Base-by-base conservation (phyloP, 352 stramenopile genomes). In the Albugo laibachii region DNA sequence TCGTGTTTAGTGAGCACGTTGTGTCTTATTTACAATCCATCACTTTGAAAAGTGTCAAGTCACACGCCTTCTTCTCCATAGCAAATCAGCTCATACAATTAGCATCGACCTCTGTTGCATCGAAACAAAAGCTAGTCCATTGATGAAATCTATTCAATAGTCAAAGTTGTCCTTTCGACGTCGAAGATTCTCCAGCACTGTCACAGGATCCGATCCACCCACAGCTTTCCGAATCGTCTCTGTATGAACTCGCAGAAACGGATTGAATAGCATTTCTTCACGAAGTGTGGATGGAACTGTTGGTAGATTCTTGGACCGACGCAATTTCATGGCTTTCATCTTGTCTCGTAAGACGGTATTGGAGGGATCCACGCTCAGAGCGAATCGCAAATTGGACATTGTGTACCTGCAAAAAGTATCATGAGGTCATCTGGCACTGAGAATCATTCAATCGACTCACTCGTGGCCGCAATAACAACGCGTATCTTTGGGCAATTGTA, bases 331-430 rank as follows among this genome's bases (percentile, higher is more conserved):
- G 13, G 72, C 55, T 27, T 79, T 73, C 41, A 93, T 80, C 60
- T 95, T 94, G 44, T 92, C 73, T 11, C 62, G 67, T 53, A 95
- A 56, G 16, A 69, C 70, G 2, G 62, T 62, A 66, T 97, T 96
- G 13, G 80, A 83, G 18, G 89, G 88, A 54, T 97, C 89, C 10
- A 96, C 77, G 50, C 70, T 95, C 38, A 96, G 56, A 3, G 92
- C 92, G 49, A 96, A 97, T 21, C 77, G 80, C 16, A 93, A 63
- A 63, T 97, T 97, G 38, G 71, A 71, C 67, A 88, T 66, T 1
- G 89, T 96, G 54, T 97, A 97, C 21, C 62, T 70, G 16, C 14
- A 12, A 13, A 52, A 13, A 43, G 39, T 4, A 19, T 37, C 8
- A 27, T n/a, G 1, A 12, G 5, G 13, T 41, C 20, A 10, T 35